Base-by-base conservation (phyloP, 2,329 filamentous ascomycete species). In the Colletotrichum musae region DNA sequence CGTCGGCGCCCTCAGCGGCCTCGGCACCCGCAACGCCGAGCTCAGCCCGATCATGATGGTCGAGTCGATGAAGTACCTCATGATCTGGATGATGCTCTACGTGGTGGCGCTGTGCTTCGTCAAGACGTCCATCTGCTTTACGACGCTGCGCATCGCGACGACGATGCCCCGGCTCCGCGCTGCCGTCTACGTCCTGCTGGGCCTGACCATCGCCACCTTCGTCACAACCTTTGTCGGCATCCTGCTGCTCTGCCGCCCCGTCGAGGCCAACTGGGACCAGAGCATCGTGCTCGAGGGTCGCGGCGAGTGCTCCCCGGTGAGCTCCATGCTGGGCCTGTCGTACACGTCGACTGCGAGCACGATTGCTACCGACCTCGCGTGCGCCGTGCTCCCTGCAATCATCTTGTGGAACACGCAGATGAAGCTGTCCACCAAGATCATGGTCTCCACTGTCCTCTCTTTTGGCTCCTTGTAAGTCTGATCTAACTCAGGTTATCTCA, bases 121-220 rank as follows among this genome's bases (percentile, higher is more conserved):
- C 70, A 76, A 77, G 52, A 77, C 78, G 21, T 81, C 80, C 15
- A 77, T 75, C 73, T 81, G 81, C 53, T 73, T 77, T 18, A 78
- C 75, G 26, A 78, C 80, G 0, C 75, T 79, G n/a, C 73, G 81
- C 2, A 82, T 64, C 21, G 73, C 74, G 32, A 79, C 59, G 0
- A 75, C 76, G 1, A 47, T 71, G 58, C 66, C 53, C 13, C 54
- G 9, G 24, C 65, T 74, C 45, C 73, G 73, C 26, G 64, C 73
- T 21, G 71, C 72, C 24, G 72, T 75, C 15, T 74, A 72, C 57
- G n/a, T 64, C 18, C 64, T 66, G 0, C 71, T 70, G 0, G 73
- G 71, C 3, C 68, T 74, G 5, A 72, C 69, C 26, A 64, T 70
- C 1, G 79, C 77, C 32, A 75, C 73, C 0, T 76, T 74, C 32